Evolutionary conservation across 345 rosid species (phyloP), one percentile per base, ranked within the genome.

Genomic region (Psidium guajava): DNA sequence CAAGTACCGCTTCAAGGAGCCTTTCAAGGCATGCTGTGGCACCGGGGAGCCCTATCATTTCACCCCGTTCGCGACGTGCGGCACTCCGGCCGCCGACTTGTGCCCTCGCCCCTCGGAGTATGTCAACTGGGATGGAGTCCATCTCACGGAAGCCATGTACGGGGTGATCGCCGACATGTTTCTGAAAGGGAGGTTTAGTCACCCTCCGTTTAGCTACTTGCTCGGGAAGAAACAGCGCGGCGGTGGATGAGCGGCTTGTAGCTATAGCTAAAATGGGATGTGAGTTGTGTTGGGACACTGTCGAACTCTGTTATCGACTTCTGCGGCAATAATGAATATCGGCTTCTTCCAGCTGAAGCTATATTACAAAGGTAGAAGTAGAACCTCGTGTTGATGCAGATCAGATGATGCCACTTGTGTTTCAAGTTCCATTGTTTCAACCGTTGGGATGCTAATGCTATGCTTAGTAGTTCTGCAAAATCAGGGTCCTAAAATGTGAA

Each of bases 61-160:
- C 82, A 83, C 61, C 20, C 92, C 88, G 81, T 90, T 94, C 22
- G 86, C 83, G 32, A 89, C 94, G 3, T 97, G 98, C 61, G 98
- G 99, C 12, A 50, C 89, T 36, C 89, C 93, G 84, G 40, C 87
- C 20, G 85, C 93, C 2, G 91, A 82, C 3, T 90, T 85, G 2
- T 95, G 98, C 84, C 82, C 86, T 8, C 87, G 93, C 25, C 98
- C 98, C 54, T 83, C 89, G 36, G 90, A 88, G 59, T 92, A 94
- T 86, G 92, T 95, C 77, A 97, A 97, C 69, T 97, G 99, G 99
- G 99, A 97, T 36, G 99, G 99, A 74, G 98, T 97, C 86, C 99
- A 97, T 83, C 93, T 96, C 83, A 96, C 99, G 1, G 99, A 97
- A 85, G 97, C 91, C 7, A 94, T 93, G 98, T 95, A 97, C 27